Evolutionary conservation across 2,329 filamentous ascomycete genomes (phyloP), one percentile per base, ranked within the genome.

Genomic region (Niveomyces coronatus): DNA sequence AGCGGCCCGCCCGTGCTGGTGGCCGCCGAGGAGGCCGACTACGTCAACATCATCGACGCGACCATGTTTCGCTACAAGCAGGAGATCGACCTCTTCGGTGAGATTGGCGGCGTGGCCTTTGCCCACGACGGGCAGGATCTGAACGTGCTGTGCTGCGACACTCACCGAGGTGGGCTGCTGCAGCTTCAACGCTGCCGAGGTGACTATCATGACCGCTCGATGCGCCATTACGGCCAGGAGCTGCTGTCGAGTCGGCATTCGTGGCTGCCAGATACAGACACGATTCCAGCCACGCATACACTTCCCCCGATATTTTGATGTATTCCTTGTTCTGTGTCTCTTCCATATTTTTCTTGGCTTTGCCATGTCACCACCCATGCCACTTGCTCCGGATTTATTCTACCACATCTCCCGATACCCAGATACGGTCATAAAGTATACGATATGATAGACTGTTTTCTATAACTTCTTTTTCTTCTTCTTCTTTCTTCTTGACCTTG

Each of bases 11-110:
- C 72, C 3, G 67, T 85, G 1, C 67, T 89, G 10, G 70, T 85
- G 9, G 78, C 79, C 3, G 82, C 81, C 3, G 85, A 89, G 55
- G 80, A 84, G 52, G 81, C 83, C 23, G 84, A 89, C 52, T 74
- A 74, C 41, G 60, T 89, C 51, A 79, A 72, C 53, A 64, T 88
- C 31, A 79, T 87, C 47, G 77, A 87, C 46, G 79, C 76, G 1
- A 64, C 71, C 49, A 76, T 66, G 0, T 84, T 78, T 49, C 57
- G 64, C 16, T 68, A 68, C n/a, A 76, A 77, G 54, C 83, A 88
- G 56, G 74, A 72, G 0, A 60, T 88, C 9, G 79, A 84, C 44
- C 70, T 87, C 39, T 86, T 88, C 55, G 82, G 84, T 24, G 79
- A 85, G 50, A 74, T 85, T 42, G 82, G 74, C 7, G 84, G 84